Evolutionary conservation across 139 green algal species (phyloP).

Genomic region (Chlorella sorokiniana): DNA sequence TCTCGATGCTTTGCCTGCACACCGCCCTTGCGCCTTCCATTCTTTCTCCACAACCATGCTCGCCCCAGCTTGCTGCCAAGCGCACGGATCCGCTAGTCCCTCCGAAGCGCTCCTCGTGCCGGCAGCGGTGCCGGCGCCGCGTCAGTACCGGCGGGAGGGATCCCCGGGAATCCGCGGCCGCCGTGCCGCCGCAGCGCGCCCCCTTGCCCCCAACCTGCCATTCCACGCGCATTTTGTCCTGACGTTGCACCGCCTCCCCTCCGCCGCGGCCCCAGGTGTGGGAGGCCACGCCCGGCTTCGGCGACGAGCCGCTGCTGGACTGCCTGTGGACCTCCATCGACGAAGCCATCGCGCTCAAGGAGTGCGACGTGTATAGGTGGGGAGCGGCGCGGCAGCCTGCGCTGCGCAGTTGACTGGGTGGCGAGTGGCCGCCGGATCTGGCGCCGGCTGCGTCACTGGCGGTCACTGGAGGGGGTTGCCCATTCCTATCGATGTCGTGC

Average conservation of each 20-base stretch:
- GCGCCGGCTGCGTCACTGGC: too few species aligned
- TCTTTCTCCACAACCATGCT: neutral
- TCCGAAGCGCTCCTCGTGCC: conserved; percentile 1
- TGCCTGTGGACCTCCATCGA: conserved; percentile 90
- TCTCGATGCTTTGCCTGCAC: too few species aligned
- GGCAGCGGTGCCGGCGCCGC: neutral
- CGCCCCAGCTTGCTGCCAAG: neutral
- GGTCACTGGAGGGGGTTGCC: too few species aligned
- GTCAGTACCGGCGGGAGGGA: neutral
- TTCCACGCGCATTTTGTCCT: neutral
- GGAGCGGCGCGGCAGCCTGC: neutral
- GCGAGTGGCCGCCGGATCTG: too few species aligned
- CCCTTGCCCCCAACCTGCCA: neutral
- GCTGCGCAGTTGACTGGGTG: too few species aligned
- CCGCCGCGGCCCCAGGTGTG: conserved; percentile 69
- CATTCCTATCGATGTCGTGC: too few species aligned
- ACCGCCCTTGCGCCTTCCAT: too few species aligned
- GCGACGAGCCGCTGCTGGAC: conserved; percentile 84
- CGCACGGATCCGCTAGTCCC: neutral
- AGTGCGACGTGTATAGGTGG: conserved; percentile 92
- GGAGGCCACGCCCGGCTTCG: conserved; percentile 79
- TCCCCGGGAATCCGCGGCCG: neutral
- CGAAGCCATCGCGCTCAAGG: conserved; percentile 87
- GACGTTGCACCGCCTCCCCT: neutral
- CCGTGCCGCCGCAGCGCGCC: neutral